These are phyloP conservation scores for Lathyrus aphaca DNA, from an alignment of 306 rosid genomes.

Conservation along the genomic window DNA sequence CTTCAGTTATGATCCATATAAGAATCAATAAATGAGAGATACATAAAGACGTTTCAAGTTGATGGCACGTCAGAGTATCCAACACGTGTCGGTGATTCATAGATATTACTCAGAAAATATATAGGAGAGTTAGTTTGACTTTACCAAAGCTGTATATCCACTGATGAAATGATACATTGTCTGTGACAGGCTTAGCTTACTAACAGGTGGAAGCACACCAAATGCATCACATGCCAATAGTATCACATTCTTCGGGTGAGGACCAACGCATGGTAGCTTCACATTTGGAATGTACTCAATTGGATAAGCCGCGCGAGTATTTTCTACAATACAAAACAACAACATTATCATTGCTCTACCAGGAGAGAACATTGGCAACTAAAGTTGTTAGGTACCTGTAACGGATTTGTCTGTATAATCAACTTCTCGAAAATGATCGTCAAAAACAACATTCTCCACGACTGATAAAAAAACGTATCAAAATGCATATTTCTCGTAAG, in stretches of 20 bases:
- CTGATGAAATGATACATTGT: conserved; percentile 97
- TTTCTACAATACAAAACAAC: conserved; percentile 53
- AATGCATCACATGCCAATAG: conserved; percentile 92
- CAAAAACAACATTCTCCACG: conserved; percentile 81
- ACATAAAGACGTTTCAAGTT: not conserved
- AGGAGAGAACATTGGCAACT: not conserved
- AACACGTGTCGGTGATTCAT: not conserved
- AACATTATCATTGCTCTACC: not conserved
- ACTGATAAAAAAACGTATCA: conserved; percentile 48
- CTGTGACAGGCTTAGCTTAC: conserved; percentile 80
- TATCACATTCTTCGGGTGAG: conserved; percentile 84
- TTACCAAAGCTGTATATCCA: conserved; percentile 92
- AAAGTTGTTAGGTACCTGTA: conserved; percentile 56
- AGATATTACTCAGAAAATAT: not conserved
- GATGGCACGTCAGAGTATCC: not conserved
- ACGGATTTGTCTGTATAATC: conserved; percentile 82
- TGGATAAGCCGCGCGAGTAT: conserved; percentile 91
- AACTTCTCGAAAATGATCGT: conserved; percentile 70
- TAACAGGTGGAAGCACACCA: conserved; percentile 91
- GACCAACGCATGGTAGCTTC: conserved; percentile 80
- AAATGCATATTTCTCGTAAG: not conserved
- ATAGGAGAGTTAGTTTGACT: not conserved
- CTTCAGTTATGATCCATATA: conserved; percentile 40
- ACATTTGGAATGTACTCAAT: conserved; percentile 91
- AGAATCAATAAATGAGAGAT: not conserved